phyloP scores from a whole-genome alignment of 129 eudicot species.

The Flaveria sonorensis region DNA sequence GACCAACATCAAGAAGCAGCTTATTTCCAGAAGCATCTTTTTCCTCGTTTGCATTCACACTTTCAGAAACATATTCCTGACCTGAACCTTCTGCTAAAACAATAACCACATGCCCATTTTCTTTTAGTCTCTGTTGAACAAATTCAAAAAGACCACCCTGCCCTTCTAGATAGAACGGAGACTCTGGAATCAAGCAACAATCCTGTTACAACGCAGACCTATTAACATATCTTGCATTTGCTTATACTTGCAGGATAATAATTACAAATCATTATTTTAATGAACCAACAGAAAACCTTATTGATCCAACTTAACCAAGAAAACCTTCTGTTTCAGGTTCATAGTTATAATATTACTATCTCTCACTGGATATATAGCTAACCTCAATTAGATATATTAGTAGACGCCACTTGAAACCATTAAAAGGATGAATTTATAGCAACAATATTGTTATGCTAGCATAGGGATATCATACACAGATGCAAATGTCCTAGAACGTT shows the following conservation, averaged over 20 bases:
- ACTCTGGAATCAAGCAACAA: conserved; percentile 94
- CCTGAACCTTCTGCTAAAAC: conserved; percentile 95
- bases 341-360: conserved; percentile 2
- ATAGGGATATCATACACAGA: not conserved
- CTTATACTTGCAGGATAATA: not conserved
- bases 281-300: not conserved
- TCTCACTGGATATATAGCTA: not conserved
- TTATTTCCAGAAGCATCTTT: conserved; percentile 90
- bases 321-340: not conserved
- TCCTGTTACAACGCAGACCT: conserved; percentile 59
- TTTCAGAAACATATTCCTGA: conserved; percentile 71
- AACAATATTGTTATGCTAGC: not conserved
- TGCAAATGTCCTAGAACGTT: not conserved
- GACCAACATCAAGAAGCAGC: conserved; percentile 76
- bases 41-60: conserved; percentile 47
- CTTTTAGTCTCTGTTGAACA: conserved; percentile 80
- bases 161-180: conserved; percentile 90
- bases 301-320: not conserved
- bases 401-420: not conserved
- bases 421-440: not conserved
- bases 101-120: conserved; percentile 72
- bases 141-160: conserved; percentile 82
- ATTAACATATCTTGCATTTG: conserved; percentile 33
- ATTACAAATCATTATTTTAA: conserved; percentile 11
- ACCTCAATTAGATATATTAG: no score